These are phyloP conservation scores for Backusella westeae DNA, from an alignment of 192 early-diverging fungal species.

Conservation along the genomic window DNA sequence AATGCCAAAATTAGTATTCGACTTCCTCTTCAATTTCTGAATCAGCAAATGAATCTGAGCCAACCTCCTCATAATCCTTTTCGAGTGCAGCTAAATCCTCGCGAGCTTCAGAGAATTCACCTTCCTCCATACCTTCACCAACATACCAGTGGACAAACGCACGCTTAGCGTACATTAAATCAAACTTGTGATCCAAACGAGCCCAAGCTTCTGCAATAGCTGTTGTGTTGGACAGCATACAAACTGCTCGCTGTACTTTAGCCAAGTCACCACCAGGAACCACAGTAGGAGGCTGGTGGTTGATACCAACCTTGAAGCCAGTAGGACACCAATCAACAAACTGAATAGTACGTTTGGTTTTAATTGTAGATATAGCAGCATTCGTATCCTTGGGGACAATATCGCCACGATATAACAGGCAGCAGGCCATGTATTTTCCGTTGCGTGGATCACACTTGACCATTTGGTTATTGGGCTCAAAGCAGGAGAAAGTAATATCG, in stretches of 20 bases:
- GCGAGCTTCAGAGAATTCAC: constrained; percentile 99
- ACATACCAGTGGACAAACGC: constrained; percentile 99
- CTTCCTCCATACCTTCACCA: constrained; percentile 99
- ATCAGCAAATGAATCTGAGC: constrained; percentile 86
- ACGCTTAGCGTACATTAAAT: constrained; percentile 99
- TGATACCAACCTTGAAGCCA: constrained; percentile 99
- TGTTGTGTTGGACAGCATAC: constrained; percentile 99
- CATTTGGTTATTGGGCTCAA: constrained; percentile 98
- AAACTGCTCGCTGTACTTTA: constrained; percentile 90
- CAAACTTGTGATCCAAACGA: constrained; percentile 98
- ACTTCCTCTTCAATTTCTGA: constrained; percentile 66
- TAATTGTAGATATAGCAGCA: constrained; percentile 84
- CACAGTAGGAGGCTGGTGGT: constrained; percentile 86
- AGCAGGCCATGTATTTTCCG: constrained; percentile 99
- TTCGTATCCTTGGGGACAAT: constrained; percentile 98
- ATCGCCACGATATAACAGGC: constrained; percentile 97
- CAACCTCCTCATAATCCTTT: constrained; percentile 98
- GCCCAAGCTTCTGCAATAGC: constrained; percentile 99
- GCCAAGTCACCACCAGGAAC: constrained; percentile 91
- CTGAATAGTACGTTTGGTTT: constrained; percentile 68
- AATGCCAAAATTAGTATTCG: constrained; percentile 21
- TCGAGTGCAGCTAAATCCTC: constrained; percentile 60
- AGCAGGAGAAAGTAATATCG: constrained; percentile 95
- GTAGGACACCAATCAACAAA: constrained; percentile 92
- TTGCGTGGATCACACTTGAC: constrained; percentile 96